Evolutionary conservation across 192 early-diverging fungal genomes (phyloP).

Genomic region (Entomortierella chlamydospora): DNA sequence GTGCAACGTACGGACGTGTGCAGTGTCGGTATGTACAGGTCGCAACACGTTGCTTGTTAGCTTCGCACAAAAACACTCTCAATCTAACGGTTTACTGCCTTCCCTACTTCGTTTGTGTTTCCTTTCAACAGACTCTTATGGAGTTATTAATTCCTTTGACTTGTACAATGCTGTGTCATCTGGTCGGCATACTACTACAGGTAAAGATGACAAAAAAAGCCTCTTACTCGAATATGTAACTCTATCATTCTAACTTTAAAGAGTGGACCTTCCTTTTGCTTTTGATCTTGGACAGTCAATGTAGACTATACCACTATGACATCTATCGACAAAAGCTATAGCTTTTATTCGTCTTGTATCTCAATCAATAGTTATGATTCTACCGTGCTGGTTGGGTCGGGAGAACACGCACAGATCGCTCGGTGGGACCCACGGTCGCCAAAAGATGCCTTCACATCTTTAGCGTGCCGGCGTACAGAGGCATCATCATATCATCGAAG

Average conservation of each 20-base stretch:
- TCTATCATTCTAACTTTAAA: too few relatives aligned
- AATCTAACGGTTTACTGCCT: too few relatives aligned
- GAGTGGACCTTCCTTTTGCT: neutral
- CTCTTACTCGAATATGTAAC: too few relatives aligned
- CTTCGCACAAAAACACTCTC: too few relatives aligned
- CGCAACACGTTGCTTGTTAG: neutral
- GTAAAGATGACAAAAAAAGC: neutral
- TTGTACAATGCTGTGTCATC: conserved; percentile 18
- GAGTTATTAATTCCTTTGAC: conserved; percentile 14
- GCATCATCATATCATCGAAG: neutral
- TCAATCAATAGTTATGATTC: conserved; percentile 27
- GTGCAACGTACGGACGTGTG: conserved; percentile 25
- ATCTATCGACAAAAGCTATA: conserved; percentile 1
- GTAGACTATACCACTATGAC: neutral
- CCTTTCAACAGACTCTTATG: neutral
- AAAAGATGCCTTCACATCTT: neutral
- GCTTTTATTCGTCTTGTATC: conserved; percentile 20
- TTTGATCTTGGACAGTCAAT: neutral
- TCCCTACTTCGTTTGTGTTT: too few relatives aligned
- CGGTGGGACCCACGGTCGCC: conserved; percentile 31
- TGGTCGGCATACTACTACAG: neutral
- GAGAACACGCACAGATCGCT: conserved; percentile 21
- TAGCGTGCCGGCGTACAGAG: neutral
- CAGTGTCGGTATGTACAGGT: conserved; percentile 13
- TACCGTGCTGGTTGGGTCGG: conserved; percentile 23